Conservation (phyloP, 805 yeast species). For the Ogataea polymorpha region DNA sequence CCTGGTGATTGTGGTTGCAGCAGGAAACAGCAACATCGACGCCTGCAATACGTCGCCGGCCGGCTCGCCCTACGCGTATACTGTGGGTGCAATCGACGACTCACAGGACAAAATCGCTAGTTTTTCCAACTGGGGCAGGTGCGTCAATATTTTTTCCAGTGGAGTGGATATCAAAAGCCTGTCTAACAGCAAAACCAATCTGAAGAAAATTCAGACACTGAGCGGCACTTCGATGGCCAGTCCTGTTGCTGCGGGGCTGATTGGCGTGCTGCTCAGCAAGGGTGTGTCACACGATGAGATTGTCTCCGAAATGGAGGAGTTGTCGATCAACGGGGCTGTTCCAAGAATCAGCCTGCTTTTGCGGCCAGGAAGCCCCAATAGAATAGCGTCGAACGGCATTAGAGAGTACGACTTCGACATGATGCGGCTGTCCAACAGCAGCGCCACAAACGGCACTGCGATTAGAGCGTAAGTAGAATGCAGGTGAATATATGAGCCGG, state of each 20-base stretch:
- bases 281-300: constrained; percentile 47
- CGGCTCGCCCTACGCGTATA: constrained; percentile 63
- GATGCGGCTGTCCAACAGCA: constrained; percentile 3
- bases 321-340: constrained; percentile 48
- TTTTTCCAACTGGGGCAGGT: constrained; percentile 91
- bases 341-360: constrained; percentile 42
- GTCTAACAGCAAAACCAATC: constrained; percentile 31
- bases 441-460: neutral
- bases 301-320: constrained; percentile 38
- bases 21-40: constrained; percentile 76
- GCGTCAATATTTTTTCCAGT: constrained; percentile 83
- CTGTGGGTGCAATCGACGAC: constrained; percentile 90
- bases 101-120: constrained; percentile 62
- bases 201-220: constrained; percentile 33
- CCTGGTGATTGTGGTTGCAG: constrained; percentile 71
- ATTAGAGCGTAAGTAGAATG: constrained; percentile 2
- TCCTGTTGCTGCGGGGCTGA: constrained; percentile 68
- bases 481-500: neutral
- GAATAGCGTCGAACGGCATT: constrained; percentile 38
- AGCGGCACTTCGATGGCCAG: constrained; percentile 85
- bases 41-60: constrained; percentile 90
- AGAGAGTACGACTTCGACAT: constrained; percentile 16
- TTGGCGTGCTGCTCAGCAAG: constrained; percentile 50
- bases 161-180: constrained; percentile 69
- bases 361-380: constrained; percentile 59